Conservation (phyloP, 164 flowering plant species). For the Stephania yunnanensis region DNA sequence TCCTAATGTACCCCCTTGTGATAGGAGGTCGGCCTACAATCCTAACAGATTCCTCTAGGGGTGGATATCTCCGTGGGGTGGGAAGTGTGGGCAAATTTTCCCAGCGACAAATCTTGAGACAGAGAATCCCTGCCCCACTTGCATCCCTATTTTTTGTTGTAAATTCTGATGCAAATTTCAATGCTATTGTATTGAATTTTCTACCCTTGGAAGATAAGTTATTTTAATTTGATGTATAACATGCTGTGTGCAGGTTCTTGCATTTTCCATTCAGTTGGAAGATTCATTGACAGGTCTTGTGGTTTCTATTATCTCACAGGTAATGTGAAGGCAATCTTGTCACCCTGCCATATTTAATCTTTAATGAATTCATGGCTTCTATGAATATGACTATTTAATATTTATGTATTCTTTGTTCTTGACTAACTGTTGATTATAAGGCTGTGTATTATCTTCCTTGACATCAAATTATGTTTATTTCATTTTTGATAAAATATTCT, state of each 20-base stretch:
- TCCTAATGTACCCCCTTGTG: too few species aligned
- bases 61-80: too few species aligned
- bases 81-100: too few species aligned
- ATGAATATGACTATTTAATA: not conserved
- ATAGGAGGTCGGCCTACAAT: too few species aligned
- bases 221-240: not conserved
- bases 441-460: not conserved
- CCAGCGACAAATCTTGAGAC: too few species aligned
- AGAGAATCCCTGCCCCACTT: too few species aligned
- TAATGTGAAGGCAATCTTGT: conserved; percentile 17
- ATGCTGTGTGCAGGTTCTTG: conserved; percentile 50
- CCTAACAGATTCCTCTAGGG: too few species aligned
- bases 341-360: not conserved
- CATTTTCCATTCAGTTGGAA: conserved; percentile 46
- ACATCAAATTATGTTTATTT: not conserved
- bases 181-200: not conserved
- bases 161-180: not conserved
- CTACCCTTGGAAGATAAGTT: not conserved
- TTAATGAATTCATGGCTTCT: not conserved
- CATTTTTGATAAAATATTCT: not conserved
- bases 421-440: too few species aligned
- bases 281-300: conserved; percentile 55
- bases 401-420: not conserved
- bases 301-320: conserved; percentile 61
- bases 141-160: too few species aligned